These are phyloP conservation scores for Plasmodium vivax DNA, from an alignment of 169 alveolate species.

Conservation along the genomic window DNA sequence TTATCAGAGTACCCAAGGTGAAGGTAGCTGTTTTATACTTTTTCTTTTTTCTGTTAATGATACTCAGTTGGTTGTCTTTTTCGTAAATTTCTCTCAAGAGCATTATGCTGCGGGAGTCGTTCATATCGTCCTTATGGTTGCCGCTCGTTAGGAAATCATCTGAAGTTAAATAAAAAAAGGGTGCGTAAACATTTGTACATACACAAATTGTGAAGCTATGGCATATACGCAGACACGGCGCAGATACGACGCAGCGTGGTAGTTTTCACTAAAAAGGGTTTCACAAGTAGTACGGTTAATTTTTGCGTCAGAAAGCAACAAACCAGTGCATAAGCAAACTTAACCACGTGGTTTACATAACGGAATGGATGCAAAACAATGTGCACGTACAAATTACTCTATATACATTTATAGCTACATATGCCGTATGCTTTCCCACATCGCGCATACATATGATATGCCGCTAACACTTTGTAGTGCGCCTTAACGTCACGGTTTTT, in stretches of 20 bases:
- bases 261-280: too few species aligned
- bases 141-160: neutral
- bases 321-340: neutral
- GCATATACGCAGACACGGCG: neutral
- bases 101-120: slow-evolving; percentile 16
- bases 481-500: neutral
- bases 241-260: neutral
- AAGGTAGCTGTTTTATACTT: slow-evolving; percentile 42
- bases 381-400: neutral
- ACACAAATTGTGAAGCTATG: neutral
- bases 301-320: neutral
- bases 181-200: neutral
- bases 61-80: slow-evolving; percentile 26
- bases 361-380: neutral
- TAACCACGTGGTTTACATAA: neutral
- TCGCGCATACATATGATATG: neutral
- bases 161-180: neutral
- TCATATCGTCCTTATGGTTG: neutral
- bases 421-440: neutral
- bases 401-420: neutral
- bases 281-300: neutral
- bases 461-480: neutral
- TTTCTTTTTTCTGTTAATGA: slow-evolving; percentile 36
- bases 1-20: slow-evolving; percentile 13
- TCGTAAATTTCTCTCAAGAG: slow-evolving; percentile 45